Evolutionary conservation across 2,329 filamentous ascomycete genomes (phyloP), one percentile per base, ranked within the genome.

Genomic region (Microdochium paspali): DNA sequence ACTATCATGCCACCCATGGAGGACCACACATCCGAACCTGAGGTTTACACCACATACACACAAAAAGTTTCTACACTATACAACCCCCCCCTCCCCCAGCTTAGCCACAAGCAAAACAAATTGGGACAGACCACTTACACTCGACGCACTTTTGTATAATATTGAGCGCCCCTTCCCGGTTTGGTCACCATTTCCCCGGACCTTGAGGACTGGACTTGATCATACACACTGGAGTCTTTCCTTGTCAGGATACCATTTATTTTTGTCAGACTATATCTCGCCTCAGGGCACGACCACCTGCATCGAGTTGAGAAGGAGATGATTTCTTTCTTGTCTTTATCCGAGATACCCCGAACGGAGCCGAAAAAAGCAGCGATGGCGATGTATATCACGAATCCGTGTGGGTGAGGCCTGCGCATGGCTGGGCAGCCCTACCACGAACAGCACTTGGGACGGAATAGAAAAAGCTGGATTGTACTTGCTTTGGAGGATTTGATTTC

Each of bases 371-470:
- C 35, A 40, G 35, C 35, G 18, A 35, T 35, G 31, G 10, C 35
- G 35, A 40, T 40, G 35, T 40, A 40, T 21, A 40, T 40, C 35
- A 40, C 35, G 35, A 40, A 40, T 21, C 18, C 18, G 35, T 40
- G 35, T 40, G 6, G 35, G 35, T 21, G 35, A 20, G n/a, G 35
- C 35, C 35, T 20, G 23, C 35, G 35, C 10, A 40, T n/a, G 35
- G 18, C 12, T 20, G 35, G 18, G 35, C 35, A 18, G 18, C 18
- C 35, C 35, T 20, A 40, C 12, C 12, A 40, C 35, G 35, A 40
- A 40, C n/a, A n/a, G 35, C 35, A 40, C 35, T 40, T 40, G 35
- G 35, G 35, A 40, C 35, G 35, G 35, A 40, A 40, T 40, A 40
- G 35, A 40, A 40, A 40, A 40, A 40, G 35, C 35, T 21, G 35